Percentiles rank a stretch among this genome's conserved stretches.
Conservation (phyloP, 2,329 filamentous ascomycete genomes). For the Didymella sp. region DNA sequence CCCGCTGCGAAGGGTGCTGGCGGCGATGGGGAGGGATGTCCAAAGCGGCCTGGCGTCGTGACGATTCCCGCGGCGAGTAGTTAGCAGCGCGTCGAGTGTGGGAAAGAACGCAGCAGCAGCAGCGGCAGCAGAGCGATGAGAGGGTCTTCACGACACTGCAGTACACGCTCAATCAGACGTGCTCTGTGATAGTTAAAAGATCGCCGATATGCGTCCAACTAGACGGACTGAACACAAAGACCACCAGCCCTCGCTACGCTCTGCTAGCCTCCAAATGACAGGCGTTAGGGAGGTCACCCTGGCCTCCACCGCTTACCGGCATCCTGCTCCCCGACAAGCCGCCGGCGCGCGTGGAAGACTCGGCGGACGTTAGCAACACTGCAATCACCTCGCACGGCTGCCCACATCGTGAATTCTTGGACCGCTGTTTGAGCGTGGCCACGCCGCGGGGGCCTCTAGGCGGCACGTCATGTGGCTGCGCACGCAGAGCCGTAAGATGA, state of each 20-base stretch:
- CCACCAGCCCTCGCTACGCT: constrained; percentile 19
- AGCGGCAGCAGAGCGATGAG: constrained; percentile 1
- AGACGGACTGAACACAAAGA: constrained; percentile 10
- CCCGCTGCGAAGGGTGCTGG: constrained; percentile 17
- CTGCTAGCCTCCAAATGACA: constrained; percentile 15
- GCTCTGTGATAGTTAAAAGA: constrained; percentile 16
- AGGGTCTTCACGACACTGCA: constrained; percentile 9
- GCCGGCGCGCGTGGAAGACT: constrained; percentile 16
- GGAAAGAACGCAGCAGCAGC: neutral
- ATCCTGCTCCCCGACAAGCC: constrained; percentile 9
- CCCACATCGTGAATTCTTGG: neutral
- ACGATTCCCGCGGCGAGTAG: neutral
- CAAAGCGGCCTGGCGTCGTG: constrained; percentile 10
- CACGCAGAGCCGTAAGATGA: constrained; percentile 1
- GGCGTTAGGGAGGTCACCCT: constrained; percentile 13
- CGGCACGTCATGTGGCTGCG: constrained; percentile 10
- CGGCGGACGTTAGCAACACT: constrained; percentile 12
- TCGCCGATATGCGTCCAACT: constrained; percentile 7
- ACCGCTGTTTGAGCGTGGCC: neutral
- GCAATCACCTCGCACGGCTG: neutral
- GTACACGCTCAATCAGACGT: constrained; percentile 1
- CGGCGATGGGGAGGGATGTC: constrained; percentile 18
- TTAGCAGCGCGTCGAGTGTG: too few species aligned
- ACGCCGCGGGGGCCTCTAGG: neutral
- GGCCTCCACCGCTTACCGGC: constrained; percentile 13